These are phyloP conservation scores for Cyclocybe cylindracea DNA, from an alignment of 768 basidiomycete genomes.

Conservation along the genomic window DNA sequence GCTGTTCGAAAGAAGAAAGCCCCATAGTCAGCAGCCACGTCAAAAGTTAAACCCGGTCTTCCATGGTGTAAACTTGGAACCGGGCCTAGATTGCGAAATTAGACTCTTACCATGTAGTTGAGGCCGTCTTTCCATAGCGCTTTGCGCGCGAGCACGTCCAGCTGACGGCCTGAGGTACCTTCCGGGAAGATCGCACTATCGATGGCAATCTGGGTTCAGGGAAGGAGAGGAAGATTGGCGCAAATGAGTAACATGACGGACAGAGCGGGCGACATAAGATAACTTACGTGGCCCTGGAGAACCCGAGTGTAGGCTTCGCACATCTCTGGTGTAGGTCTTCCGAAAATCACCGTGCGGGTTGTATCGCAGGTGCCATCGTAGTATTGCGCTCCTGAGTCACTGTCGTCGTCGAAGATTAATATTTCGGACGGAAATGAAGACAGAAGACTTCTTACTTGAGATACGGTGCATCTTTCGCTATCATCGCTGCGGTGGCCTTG, in stretches of 20 bases:
- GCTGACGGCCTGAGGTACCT: constrained; percentile 79
- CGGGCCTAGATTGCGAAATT: constrained; percentile 1
- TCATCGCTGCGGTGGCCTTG: constrained; percentile 64
- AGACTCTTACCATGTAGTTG: constrained; percentile 68
- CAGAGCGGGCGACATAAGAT: constrained; percentile 14
- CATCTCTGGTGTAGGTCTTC: constrained; percentile 82
- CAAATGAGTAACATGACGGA: constrained; percentile 11
- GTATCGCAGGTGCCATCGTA: constrained; percentile 89
- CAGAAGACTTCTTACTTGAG: constrained; percentile 64
- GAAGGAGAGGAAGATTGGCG: constrained; percentile 7
- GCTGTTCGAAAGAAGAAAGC: constrained; percentile 42
- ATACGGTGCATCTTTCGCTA: constrained; percentile 81
- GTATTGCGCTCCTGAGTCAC: constrained; percentile 92
- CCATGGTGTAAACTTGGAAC: neutral
- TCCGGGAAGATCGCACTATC: constrained; percentile 89
- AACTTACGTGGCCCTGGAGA: constrained; percentile 90
- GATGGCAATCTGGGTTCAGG: constrained; percentile 74
- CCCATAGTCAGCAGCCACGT: neutral
- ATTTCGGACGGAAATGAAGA: constrained; percentile 7
- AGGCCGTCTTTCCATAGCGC: constrained; percentile 86
- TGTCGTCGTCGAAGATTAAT: constrained; percentile 27
- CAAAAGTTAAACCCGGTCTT: neutral
- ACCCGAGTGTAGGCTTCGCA: constrained; percentile 94
- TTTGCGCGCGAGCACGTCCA: constrained; percentile 89
- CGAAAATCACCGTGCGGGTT: constrained; percentile 83